These are phyloP conservation scores for Apiospora rasikravindrae DNA, from an alignment of 2,329 filamentous ascomycete genomes.

Conservation along the genomic window DNA sequence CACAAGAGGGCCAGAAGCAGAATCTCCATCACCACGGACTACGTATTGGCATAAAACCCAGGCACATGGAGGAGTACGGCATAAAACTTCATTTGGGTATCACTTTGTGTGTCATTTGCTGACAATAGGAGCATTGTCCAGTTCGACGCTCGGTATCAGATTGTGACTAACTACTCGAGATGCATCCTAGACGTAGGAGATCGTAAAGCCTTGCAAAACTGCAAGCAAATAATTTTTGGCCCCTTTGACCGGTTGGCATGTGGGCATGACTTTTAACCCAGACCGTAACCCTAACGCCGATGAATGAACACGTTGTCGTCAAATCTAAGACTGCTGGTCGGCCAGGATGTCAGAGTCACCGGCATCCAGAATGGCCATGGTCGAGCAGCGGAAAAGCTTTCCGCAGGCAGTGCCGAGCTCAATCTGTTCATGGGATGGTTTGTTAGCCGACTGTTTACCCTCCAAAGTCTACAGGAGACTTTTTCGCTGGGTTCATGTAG, in stretches of 20 bases:
- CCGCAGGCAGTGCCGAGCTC: slow-evolving; percentile 98
- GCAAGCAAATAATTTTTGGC: slow-evolving; percentile 20
- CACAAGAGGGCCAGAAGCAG: too few relatives aligned
- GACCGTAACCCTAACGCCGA: slow-evolving; percentile 37
- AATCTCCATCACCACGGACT: background rate
- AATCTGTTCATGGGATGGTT: slow-evolving; percentile 66
- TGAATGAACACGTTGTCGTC: slow-evolving; percentile 29
- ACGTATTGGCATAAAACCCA: background rate
- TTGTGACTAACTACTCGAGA: slow-evolving; percentile 29
- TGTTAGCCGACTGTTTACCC: slow-evolving; percentile 72
- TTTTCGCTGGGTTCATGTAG: slow-evolving; percentile 82
- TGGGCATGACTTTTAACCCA: slow-evolving; percentile 19
- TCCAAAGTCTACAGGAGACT: slow-evolving; percentile 86
- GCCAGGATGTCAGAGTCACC: slow-evolving; percentile 98
- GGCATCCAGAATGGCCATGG: slow-evolving; percentile 95
- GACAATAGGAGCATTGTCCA: slow-evolving; percentile 24
- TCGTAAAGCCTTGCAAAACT: slow-evolving; percentile 24
- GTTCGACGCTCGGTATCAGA: slow-evolving; percentile 30
- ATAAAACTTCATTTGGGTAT: slow-evolving; percentile 36
- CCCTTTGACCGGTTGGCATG: slow-evolving; percentile 16
- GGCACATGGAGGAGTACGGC: background rate
- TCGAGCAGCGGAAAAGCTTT: slow-evolving; percentile 98
- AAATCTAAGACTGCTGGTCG: slow-evolving; percentile 68
- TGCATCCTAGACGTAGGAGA: slow-evolving; percentile 25
- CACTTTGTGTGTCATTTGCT: slow-evolving; percentile 31